phyloP scores from a whole-genome alignment of 176 grass and related monocot genomes.

The Carex parvula region DNA sequence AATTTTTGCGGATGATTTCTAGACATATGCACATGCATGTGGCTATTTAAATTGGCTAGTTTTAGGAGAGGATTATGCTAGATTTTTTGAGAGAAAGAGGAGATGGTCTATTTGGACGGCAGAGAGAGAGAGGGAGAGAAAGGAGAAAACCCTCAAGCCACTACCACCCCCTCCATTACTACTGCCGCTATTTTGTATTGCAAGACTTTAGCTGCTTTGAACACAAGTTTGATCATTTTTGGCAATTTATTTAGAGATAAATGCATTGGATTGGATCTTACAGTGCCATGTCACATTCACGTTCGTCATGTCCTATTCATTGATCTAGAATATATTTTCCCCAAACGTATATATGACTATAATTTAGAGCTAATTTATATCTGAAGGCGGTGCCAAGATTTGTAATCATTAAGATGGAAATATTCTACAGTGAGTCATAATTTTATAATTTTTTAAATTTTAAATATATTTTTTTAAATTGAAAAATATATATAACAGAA shows the following conservation, averaged over 20 bases:
- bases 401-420: neutral
- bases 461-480: no score
- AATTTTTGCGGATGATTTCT: neutral
- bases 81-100: neutral
- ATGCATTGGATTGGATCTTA: neutral
- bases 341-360: neutral
- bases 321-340: neutral
- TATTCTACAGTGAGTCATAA: neutral
- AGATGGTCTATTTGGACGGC: conserved; percentile 47
- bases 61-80: conserved; percentile 21
- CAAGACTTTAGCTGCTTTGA: conserved; percentile 41
- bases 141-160: conserved; percentile 7
- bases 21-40: neutral
- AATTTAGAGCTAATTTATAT: neutral
- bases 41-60: conserved; percentile 15
- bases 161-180: conserved; percentile 19
- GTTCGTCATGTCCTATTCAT: neutral
- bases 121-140: neutral
- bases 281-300: neutral
- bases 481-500: no score
- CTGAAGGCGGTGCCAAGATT: neutral
- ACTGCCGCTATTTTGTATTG: conserved; percentile 50
- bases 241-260: neutral
- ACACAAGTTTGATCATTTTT: conserved; percentile 28
- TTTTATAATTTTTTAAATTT: no score